phyloP scores from a whole-genome alignment of 176 grass and related monocot genomes.

The Guadua angustifolia region DNA sequence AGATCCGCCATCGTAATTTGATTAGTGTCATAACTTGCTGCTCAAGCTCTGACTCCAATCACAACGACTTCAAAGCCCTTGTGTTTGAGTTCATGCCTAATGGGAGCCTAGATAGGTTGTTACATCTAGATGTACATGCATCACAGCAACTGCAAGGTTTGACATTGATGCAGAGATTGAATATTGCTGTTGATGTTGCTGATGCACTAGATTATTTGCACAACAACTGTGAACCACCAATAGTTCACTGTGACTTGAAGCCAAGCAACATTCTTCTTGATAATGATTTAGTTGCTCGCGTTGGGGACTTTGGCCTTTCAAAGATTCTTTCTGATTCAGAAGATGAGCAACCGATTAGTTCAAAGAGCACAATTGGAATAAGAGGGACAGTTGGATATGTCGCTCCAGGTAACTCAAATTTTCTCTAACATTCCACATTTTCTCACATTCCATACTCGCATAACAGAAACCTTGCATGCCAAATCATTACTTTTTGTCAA shows the following conservation, averaged over 20 bases:
- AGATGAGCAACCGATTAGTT: neutral
- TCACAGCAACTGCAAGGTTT: neutral
- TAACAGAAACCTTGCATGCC: too few species aligned
- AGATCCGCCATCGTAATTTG: conserved; percentile 55
- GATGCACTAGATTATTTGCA: conserved; percentile 61
- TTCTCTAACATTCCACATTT: too few species aligned
- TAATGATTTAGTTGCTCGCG: conserved; percentile 40
- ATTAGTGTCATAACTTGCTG: conserved; percentile 53
- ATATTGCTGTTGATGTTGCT: conserved; percentile 50
- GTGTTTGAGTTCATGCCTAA: conserved; percentile 48
- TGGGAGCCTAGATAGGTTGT: conserved; percentile 45
- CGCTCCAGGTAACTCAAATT: too few species aligned
- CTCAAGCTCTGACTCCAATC: conserved; percentile 33
- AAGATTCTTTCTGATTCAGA: conserved; percentile 29
- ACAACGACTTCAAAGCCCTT: conserved; percentile 51
- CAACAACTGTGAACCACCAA: conserved; percentile 26
- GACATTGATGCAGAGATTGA: conserved; percentile 12
- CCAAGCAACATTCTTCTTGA: conserved; percentile 51
- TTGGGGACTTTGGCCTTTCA: conserved; percentile 58
- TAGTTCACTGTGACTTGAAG: conserved; percentile 44
- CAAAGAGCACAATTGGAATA: too few species aligned
- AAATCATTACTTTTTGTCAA: too few species aligned
- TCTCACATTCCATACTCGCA: too few species aligned
- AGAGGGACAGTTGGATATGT: too few species aligned
- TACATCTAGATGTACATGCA: conserved; percentile 13